These are phyloP conservation scores for Sergeia podlipaevii DNA, from an alignment of 208 protist genomes.

Conservation along the genomic window DNA sequence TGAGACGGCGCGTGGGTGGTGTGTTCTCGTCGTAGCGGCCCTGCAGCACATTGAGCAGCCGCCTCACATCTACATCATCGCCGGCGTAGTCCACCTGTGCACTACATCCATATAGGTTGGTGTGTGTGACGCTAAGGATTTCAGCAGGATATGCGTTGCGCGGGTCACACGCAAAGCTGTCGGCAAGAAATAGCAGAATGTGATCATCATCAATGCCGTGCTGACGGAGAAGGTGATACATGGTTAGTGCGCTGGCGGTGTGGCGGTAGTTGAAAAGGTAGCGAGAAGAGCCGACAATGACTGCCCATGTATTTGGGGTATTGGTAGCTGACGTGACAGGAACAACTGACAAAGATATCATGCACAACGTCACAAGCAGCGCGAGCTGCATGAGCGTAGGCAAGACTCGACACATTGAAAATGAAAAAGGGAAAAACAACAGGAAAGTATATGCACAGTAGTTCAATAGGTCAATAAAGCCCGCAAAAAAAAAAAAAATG, in stretches of 20 bases:
- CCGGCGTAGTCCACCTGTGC: constrained; percentile 97
- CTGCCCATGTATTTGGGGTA: constrained; percentile 90
- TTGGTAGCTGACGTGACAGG: background rate
- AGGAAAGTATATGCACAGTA: constrained; percentile 2
- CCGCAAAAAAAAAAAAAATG: constrained; percentile 9
- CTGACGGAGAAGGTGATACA: constrained; percentile 95
- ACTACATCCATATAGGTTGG: constrained; percentile 87
- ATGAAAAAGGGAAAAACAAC: background rate
- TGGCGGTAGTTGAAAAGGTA: constrained; percentile 99
- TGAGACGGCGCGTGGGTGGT: constrained; percentile 90
- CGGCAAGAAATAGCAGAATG: constrained; percentile 97
- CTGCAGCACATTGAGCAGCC: constrained; percentile 93
- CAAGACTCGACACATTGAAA: background rate
- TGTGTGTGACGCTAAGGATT: constrained; percentile 44
- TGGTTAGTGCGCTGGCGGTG: constrained; percentile 93
- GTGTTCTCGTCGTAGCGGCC: constrained; percentile 91
- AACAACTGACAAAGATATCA: background rate
- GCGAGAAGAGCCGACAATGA: constrained; percentile 93
- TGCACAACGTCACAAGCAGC: background rate
- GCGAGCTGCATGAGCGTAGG: background rate
- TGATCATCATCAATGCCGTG: constrained; percentile 94
- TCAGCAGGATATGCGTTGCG: constrained; percentile 90
- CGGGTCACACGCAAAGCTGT: constrained; percentile 97
- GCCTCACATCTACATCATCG: constrained; percentile 96
- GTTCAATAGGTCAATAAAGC: background rate